Evolutionary conservation across 2,329 filamentous ascomycete genomes (phyloP).

Genomic region (Lasiodiplodia gonubiensis): DNA sequence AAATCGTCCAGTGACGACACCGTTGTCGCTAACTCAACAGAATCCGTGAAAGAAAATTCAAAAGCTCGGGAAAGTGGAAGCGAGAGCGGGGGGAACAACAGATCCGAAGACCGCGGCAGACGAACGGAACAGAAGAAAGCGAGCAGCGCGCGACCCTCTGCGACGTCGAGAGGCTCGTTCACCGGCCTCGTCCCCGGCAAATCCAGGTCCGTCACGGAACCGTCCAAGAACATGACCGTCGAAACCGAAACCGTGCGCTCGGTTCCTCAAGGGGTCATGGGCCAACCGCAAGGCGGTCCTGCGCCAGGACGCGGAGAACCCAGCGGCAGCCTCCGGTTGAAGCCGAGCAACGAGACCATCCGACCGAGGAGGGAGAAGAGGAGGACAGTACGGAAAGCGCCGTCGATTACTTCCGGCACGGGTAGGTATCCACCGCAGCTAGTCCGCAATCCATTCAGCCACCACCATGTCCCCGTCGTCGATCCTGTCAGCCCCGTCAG

Average conservation of each 20-base stretch:
- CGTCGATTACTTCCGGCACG: conserved; percentile 72
- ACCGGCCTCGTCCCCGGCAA: conserved; percentile 69
- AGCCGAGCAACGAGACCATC: conserved; percentile 94
- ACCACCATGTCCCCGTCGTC: conserved; percentile 33
- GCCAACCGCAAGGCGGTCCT: conserved; percentile 62
- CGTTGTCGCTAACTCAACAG: conserved; percentile 25
- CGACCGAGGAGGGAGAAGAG: conserved; percentile 93
- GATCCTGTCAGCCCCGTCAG: conserved; percentile 28
- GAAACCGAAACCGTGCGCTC: conserved; percentile 96
- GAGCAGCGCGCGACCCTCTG: conserved; percentile 6
- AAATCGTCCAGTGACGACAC: conserved; percentile 39
- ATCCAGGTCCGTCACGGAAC: conserved; percentile 70
- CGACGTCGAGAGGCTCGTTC: conserved; percentile 66
- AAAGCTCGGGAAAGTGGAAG: conserved; percentile 64
- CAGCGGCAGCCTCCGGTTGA: conserved; percentile 78
- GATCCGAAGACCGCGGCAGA: conserved; percentile 51
- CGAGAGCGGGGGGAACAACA: conserved; percentile 68
- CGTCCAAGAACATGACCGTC: conserved; percentile 89
- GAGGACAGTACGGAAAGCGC: conserved; percentile 75
- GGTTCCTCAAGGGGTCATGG: conserved; percentile 81
- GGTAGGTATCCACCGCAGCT: conserved; percentile 61
- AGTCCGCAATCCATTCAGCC: conserved; percentile 39
- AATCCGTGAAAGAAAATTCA: conserved; percentile 47
- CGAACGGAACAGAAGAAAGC: conserved; percentile 51
- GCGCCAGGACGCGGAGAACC: conserved; percentile 65